phyloP scores from a whole-genome alignment of 2,329 filamentous ascomycete genomes.

The Curvularia sp. region DNA sequence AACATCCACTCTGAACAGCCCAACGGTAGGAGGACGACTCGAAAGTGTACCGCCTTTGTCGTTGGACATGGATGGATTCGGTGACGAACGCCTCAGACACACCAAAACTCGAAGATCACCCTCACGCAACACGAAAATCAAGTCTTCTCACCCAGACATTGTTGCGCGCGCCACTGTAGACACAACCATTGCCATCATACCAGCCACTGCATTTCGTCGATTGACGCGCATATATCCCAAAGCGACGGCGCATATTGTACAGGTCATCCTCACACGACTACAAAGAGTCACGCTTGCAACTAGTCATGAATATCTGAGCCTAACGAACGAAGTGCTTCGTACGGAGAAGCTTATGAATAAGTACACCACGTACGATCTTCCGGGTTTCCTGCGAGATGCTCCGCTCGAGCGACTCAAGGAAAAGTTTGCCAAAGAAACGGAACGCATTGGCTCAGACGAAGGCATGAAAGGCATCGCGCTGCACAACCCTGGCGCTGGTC shows the following conservation, averaged over 20 bases:
- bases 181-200: slow-evolving; percentile 97
- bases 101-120: slow-evolving; percentile 31
- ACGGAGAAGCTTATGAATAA: slow-evolving; percentile 94
- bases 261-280: slow-evolving; percentile 93
- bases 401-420: slow-evolving; percentile 86
- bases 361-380: slow-evolving; percentile 88
- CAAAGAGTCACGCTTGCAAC: slow-evolving; percentile 95
- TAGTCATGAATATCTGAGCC: slow-evolving; percentile 89
- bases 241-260: slow-evolving; percentile 95
- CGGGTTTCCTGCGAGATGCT: slow-evolving; percentile 85
- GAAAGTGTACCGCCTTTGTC: slow-evolving; percentile 77
- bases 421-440: slow-evolving; percentile 86
- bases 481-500: slow-evolving; percentile 76
- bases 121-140: slow-evolving; percentile 56
- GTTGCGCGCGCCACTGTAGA: slow-evolving; percentile 95
- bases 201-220: slow-evolving; percentile 91
- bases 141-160: slow-evolving; percentile 93
- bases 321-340: slow-evolving; percentile 88
- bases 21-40: slow-evolving; percentile 46
- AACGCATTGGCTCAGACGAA: slow-evolving; percentile 81
- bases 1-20: slow-evolving; percentile 45
- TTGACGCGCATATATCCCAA: slow-evolving; percentile 94
- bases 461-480: slow-evolving; percentile 91
- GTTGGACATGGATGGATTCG: slow-evolving; percentile 60
- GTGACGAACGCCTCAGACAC: slow-evolving; percentile 31